These are phyloP conservation scores for Phytopythium kandeliae DNA, from an alignment of 352 stramenopile species.

Conservation along the genomic window DNA sequence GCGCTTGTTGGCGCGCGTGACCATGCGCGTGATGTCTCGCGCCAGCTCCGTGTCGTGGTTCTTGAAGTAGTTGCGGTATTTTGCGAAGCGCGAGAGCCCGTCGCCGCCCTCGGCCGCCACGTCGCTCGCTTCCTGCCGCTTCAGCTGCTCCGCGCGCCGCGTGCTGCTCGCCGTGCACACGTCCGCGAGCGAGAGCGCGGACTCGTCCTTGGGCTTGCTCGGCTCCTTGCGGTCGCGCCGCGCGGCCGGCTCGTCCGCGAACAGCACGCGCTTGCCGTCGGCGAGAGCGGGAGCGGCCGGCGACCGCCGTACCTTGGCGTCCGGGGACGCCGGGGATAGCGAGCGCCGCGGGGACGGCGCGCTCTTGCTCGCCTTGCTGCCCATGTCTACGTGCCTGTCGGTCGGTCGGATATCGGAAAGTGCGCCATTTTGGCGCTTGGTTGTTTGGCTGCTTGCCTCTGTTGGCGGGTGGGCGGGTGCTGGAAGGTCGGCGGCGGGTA, in stretches of 20 bases:
- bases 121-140: slow-evolving; percentile 11
- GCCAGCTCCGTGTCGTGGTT: slow-evolving; percentile 41
- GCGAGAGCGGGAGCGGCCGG: not conserved
- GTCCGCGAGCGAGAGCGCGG: slow-evolving; percentile 12
- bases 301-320: not conserved
- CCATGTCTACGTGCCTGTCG: not conserved
- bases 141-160: slow-evolving; percentile 19
- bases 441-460: too few species aligned
- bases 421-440: not conserved
- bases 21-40: slow-evolving; percentile 23
- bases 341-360: not conserved
- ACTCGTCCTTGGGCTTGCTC: not conserved
- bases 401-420: not conserved
- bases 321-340: not conserved
- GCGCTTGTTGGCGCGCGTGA: slow-evolving; percentile 23
- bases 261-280: slow-evolving; percentile 5
- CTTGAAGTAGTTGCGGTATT: slow-evolving; percentile 48
- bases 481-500: slow-evolving; percentile 1
- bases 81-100: slow-evolving; percentile 20
- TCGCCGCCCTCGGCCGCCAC: slow-evolving; percentile 2
- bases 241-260: not conserved
- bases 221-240: not conserved
- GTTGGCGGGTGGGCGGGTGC: not conserved
- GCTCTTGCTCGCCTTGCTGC: slow-evolving; percentile 4
- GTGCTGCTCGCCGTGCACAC: slow-evolving; percentile 25